Percentiles rank a stretch among this genome's conserved stretches.
phyloP scores from a whole-genome alignment of 1,284 basidiomycete species.

The Leccinum cinnamomeum region DNA sequence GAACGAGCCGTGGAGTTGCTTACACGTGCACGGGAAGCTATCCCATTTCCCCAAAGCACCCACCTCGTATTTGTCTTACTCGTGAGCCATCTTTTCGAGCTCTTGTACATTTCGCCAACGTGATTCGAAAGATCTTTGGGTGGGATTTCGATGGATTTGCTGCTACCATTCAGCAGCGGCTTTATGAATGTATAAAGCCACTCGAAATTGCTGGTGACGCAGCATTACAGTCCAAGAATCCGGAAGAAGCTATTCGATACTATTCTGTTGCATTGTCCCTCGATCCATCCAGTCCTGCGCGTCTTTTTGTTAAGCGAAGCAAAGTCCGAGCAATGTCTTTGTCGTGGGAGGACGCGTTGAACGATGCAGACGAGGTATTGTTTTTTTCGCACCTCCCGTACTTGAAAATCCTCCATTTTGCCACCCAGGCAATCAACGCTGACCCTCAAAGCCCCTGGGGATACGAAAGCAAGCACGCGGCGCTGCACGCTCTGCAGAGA shows the following conservation, averaged over 20 bases:
- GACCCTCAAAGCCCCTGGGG: background rate
- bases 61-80: constrained; percentile 3
- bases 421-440: background rate
- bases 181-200: background rate
- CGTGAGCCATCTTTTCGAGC: background rate
- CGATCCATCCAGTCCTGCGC: background rate
- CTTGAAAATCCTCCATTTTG: background rate
- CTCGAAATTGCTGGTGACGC: constrained; percentile 3
- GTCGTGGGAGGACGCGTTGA: constrained; percentile 3
- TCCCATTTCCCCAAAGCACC: background rate
- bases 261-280: constrained; percentile 11
- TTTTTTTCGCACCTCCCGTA: background rate
- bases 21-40: background rate
- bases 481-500: background rate
- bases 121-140: constrained; percentile 5
- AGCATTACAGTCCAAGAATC: background rate
- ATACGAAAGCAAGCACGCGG: background rate
- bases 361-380: background rate
- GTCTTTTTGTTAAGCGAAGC: constrained; percentile 17
- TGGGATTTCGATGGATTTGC: constrained; percentile 1
- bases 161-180: background rate
- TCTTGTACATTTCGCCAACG: background rate
- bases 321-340: background rate
- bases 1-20: background rate
- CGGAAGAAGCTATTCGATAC: background rate